These are phyloP conservation scores for Orbilia quercus DNA, from an alignment of 2,329 filamentous ascomycete species.

Conservation along the genomic window DNA sequence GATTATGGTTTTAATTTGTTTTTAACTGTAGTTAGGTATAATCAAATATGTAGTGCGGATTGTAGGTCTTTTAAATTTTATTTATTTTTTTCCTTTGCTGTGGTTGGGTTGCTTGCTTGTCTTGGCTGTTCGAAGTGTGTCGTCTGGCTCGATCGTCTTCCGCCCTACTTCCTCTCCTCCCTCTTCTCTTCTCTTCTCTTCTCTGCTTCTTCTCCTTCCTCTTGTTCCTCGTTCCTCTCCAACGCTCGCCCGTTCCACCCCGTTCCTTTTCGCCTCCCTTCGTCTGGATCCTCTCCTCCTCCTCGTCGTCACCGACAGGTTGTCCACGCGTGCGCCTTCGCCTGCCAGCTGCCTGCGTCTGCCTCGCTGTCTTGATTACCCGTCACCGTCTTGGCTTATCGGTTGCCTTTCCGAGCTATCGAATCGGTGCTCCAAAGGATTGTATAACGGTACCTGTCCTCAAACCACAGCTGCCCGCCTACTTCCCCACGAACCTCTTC, in stretches of 20 bases:
- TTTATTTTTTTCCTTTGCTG: conserved; percentile 10
- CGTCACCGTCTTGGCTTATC: conserved; percentile 34
- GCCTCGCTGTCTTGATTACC: conserved; percentile 40
- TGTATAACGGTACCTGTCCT: conserved; percentile 1
- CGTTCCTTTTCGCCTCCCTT: conserved; percentile 26
- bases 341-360: conserved; percentile 33
- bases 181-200: conserved; percentile 7
- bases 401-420: conserved; percentile 32
- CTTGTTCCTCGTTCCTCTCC: conserved; percentile 8
- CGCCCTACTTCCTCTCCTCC: neutral
- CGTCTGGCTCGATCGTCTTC: neutral
- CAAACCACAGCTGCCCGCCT: conserved; percentile 10
- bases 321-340: conserved; percentile 49
- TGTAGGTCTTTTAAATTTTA: too few relatives aligned
- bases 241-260: conserved; percentile 46
- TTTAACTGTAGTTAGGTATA: too few relatives aligned
- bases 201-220: conserved; percentile 2
- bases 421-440: neutral
- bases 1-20: too few relatives aligned
- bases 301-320: conserved; percentile 45
- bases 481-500: conserved; percentile 18
- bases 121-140: conserved; percentile 7
- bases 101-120: neutral
- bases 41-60: too few relatives aligned
- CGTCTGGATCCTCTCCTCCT: conserved; percentile 22